Conservation (phyloP, 1,284 basidiomycete species). For the Puccinia coronata region DNA sequence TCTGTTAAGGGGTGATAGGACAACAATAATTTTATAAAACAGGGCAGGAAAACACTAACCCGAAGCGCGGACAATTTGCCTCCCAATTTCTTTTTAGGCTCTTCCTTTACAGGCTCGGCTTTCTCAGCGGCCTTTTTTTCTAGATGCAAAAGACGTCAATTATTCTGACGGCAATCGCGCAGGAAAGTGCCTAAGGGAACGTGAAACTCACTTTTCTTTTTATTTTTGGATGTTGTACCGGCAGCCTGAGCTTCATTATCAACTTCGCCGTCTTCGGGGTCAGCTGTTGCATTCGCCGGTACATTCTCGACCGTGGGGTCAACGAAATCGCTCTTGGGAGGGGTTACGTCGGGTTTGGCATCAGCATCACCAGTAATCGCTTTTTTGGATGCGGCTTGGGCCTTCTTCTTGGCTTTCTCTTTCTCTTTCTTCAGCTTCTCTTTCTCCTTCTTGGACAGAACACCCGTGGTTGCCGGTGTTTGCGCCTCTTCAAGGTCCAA, state of each 20-base stretch:
- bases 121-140: slow-evolving; percentile 68
- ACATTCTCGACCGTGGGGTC: slow-evolving; percentile 32
- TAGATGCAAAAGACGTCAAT: slow-evolving; percentile 61
- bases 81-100: slow-evolving; percentile 82
- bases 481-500: slow-evolving; percentile 59
- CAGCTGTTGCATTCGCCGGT: slow-evolving; percentile 53
- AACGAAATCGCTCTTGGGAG: slow-evolving; percentile 54
- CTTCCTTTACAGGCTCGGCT: slow-evolving; percentile 69
- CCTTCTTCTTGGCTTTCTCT: slow-evolving; percentile 96
- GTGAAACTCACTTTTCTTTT: slow-evolving; percentile 56
- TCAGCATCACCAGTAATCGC: slow-evolving; percentile 50
- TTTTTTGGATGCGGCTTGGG: slow-evolving; percentile 84
- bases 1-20: background rate
- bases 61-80: slow-evolving; percentile 73
- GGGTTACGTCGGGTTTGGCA: slow-evolving; percentile 53
- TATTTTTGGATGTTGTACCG: slow-evolving; percentile 58
- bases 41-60: slow-evolving; percentile 59
- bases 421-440: slow-evolving; percentile 90
- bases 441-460: slow-evolving; percentile 87
- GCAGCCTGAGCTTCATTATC: slow-evolving; percentile 67
- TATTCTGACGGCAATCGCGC: background rate
- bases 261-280: slow-evolving; percentile 63
- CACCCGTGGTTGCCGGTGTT: slow-evolving; percentile 61
- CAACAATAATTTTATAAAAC: background rate
- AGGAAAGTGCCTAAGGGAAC: background rate